phyloP scores from a whole-genome alignment of 2,329 filamentous ascomycete genomes.

The Aspergillus sp. region DNA sequence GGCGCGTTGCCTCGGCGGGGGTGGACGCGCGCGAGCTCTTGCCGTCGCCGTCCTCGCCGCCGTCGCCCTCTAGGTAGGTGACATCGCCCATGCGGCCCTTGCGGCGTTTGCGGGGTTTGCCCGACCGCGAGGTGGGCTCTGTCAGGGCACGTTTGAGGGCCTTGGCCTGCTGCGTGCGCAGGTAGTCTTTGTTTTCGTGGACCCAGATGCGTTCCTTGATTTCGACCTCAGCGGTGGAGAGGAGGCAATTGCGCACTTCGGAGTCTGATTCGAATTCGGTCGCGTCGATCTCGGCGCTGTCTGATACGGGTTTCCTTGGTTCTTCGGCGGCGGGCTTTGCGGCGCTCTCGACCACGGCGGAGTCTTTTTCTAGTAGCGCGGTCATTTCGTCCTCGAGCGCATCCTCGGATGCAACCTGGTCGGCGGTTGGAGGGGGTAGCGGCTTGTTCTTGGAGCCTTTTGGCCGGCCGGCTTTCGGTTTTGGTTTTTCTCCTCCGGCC shows the following conservation, averaged over 20 bases:
- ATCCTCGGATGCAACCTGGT: conserved; percentile 51
- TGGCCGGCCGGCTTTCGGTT: conserved; percentile 16
- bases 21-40: conserved; percentile 57
- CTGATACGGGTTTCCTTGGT: conserved; percentile 42
- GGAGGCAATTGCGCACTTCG: conserved; percentile 71
- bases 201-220: conserved; percentile 92
- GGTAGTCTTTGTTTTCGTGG: conserved; percentile 87
- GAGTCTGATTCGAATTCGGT: conserved; percentile 83
- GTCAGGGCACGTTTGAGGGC: conserved; percentile 61
- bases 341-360: conserved; percentile 25
- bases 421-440: conserved; percentile 47
- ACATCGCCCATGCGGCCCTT: conserved; percentile 40
- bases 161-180: conserved; percentile 78
- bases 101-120: conserved; percentile 43
- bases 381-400: conserved; percentile 60
- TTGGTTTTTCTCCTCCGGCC: conserved; percentile 9
- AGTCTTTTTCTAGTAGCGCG: conserved; percentile 47
- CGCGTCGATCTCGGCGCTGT: conserved; percentile 53
- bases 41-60: conserved; percentile 51
- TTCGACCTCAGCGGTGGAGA: conserved; percentile 62
- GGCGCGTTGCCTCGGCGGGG: conserved; percentile 59
- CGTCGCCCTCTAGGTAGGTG: conserved; percentile 35
- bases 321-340: conserved; percentile 4
- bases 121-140: conserved; percentile 37
- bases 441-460: conserved; percentile 22